Evolutionary conservation across 495 filamentous ascomycete genomes (phyloP).

Genomic region (Glarea lozoyensis): DNA sequence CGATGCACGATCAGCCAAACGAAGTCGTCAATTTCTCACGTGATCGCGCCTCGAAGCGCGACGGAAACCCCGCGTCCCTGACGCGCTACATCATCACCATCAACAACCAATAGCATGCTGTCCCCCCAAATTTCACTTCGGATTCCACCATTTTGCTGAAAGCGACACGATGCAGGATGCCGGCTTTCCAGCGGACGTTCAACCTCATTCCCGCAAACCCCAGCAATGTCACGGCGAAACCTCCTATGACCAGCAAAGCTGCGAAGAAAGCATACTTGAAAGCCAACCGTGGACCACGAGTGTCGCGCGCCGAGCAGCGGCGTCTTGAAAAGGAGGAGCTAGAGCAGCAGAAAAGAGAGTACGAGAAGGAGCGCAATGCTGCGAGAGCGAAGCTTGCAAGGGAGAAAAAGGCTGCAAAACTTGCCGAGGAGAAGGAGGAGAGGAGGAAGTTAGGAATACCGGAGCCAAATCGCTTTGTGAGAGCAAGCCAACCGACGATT

Average conservation of each 20-base stretch:
- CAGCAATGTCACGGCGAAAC: slow-evolving; percentile 23
- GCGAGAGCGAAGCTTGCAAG: slow-evolving; percentile 31
- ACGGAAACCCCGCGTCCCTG: not conserved
- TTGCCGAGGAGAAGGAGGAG: slow-evolving; percentile 32
- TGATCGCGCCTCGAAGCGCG: not conserved
- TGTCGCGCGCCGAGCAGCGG: slow-evolving; percentile 17
- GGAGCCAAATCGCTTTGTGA: slow-evolving; percentile 31
- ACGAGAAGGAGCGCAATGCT: slow-evolving; percentile 33
- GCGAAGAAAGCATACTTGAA: slow-evolving; percentile 22
- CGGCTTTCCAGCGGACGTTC: slow-evolving; percentile 29
- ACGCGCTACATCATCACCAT: not conserved
- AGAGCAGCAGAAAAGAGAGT: slow-evolving; percentile 27
- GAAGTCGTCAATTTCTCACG: too few relatives aligned
- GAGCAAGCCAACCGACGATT: slow-evolving; percentile 39
- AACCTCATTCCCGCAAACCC: slow-evolving; percentile 32
- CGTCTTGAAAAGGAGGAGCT: slow-evolving; percentile 12
- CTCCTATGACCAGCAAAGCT: slow-evolving; percentile 41
- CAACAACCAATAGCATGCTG: not conserved
- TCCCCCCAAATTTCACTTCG: not conserved
- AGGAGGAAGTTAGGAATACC: slow-evolving; percentile 33
- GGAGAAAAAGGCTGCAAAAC: slow-evolving; percentile 38
- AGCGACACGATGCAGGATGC: slow-evolving; percentile 23
- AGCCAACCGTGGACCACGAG: slow-evolving; percentile 28
- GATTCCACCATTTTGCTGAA: not conserved
- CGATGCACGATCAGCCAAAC: too few relatives aligned